Evolutionary conservation across 1,284 basidiomycete species (phyloP).

Genomic region (Naganishia sp.): DNA sequence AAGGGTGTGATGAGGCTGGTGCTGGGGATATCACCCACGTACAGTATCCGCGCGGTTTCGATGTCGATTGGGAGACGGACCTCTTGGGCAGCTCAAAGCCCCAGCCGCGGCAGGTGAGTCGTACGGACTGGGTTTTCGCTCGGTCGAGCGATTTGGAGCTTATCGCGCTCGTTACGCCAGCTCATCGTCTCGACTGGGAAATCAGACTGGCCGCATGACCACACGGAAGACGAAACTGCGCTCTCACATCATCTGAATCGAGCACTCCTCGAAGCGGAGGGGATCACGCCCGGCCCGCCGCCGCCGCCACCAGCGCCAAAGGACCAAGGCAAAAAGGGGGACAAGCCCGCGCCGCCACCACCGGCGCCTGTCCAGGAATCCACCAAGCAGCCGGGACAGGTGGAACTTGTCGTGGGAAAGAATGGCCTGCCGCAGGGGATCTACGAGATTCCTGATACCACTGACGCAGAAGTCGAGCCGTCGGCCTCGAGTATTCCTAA

Average conservation of each 20-base stretch:
- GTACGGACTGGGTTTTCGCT: constrained; percentile 29
- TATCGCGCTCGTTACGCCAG: constrained; percentile 49
- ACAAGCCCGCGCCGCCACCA: constrained; percentile 26
- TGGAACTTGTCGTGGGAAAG: constrained; percentile 22
- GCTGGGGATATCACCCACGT: constrained; percentile 35
- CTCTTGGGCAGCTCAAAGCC: constrained; percentile 80
- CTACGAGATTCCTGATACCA: constrained; percentile 36
- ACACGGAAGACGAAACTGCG: constrained; percentile 57
- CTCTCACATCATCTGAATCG: constrained; percentile 39
- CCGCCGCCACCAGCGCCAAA: constrained; percentile 35
- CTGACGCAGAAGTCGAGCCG: constrained; percentile 10
- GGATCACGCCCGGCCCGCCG: constrained; percentile 29
- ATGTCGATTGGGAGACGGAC: constrained; percentile 72
- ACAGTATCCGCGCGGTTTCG: constrained; percentile 65
- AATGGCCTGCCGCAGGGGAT: constrained; percentile 31
- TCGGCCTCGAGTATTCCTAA: constrained; percentile 26
- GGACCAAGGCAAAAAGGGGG: constrained; percentile 40
- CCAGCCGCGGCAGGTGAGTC: constrained; percentile 69
- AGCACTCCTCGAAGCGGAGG: constrained; percentile 31
- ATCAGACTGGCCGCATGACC: constrained; percentile 77
- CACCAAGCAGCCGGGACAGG: constrained; percentile 18
- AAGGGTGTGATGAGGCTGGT: constrained; percentile 59
- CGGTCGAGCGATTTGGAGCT: background rate
- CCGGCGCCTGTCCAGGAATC: constrained; percentile 9
- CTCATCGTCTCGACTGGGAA: constrained; percentile 84